Evolutionary conservation across 345 rosid genomes (phyloP).

Genomic region (Rhizophora apiculata): DNA sequence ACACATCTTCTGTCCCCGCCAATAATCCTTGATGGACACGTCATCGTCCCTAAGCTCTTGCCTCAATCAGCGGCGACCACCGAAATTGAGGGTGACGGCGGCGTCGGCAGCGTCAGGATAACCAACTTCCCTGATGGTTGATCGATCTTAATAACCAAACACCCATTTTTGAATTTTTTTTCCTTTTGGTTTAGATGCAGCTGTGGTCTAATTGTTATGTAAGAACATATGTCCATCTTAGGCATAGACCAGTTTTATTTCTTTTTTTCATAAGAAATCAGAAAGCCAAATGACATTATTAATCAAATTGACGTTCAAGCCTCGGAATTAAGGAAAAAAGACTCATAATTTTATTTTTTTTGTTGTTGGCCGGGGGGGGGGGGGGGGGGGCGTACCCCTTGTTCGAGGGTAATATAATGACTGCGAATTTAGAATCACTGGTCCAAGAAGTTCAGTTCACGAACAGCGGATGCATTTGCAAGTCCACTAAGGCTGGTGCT

Average conservation of each 20-base stretch:
- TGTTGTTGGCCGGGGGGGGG: no score
- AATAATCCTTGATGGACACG: constrained; percentile 13
- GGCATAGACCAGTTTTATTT: no score
- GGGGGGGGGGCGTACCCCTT: neutral
- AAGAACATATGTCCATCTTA: no score
- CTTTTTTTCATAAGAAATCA: no score
- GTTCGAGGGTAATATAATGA: neutral
- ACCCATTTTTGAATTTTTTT: neutral
- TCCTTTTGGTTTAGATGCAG: neutral
- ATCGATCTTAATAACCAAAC: neutral
- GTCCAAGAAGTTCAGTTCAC: neutral
- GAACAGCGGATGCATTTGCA: neutral
- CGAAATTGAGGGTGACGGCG: constrained; percentile 6
- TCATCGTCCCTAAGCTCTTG: constrained; percentile 15
- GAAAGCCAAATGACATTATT: no score
- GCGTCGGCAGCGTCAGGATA: neutral
- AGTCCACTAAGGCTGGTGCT: neutral
- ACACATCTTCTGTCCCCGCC: neutral
- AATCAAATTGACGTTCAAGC: no score
- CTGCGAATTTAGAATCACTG: neutral
- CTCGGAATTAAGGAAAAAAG: no score
- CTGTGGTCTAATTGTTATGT: no score
- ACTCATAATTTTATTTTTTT: no score
- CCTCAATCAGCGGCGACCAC: constrained; percentile 15
- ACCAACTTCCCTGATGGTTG: constrained; percentile 15